A percentile compares a stretch with the other conserved stretches of the same genome.
Evolutionary conservation across 768 basidiomycete genomes (phyloP).

Genomic region (Exsudoporus frostii): DNA sequence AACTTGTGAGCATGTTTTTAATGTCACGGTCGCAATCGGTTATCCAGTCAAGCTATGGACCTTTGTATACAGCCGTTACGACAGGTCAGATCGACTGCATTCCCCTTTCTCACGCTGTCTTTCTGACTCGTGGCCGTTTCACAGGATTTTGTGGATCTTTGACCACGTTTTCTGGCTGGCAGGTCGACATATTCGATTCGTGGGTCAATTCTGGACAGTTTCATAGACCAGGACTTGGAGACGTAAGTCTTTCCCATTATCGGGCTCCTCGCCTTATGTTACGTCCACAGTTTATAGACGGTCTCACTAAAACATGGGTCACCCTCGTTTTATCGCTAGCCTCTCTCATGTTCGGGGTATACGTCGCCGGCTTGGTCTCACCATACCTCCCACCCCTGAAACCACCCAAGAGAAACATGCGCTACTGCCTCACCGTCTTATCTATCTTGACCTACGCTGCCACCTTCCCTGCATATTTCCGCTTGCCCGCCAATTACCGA

Average conservation of each 20-base stretch:
- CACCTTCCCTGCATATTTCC: conserved; percentile 75
- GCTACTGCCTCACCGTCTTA: conserved; percentile 49
- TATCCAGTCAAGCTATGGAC: conserved; percentile 63
- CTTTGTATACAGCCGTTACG: conserved; percentile 82
- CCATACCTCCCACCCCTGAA: conserved; percentile 41
- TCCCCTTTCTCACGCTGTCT: not conserved
- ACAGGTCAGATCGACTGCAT: conserved; percentile 54
- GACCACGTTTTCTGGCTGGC: conserved; percentile 97
- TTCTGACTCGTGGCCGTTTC: not conserved
- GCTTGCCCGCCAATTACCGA: conserved; percentile 64
- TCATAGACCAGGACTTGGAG: conserved; percentile 60
- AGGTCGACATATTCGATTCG: conserved; percentile 79
- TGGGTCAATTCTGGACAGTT: conserved; percentile 69
- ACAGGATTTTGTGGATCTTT: conserved; percentile 92
- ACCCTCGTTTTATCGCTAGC: conserved; percentile 76
- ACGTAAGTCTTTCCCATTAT: conserved; percentile 47
- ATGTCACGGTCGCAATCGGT: conserved; percentile 2
- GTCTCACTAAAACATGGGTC: conserved; percentile 72
- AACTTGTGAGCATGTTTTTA: conserved; percentile 55
- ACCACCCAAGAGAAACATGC: conserved; percentile 43
- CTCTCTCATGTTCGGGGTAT: conserved; percentile 73
- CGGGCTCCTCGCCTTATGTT: conserved; percentile 1
- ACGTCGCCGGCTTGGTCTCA: conserved; percentile 46
- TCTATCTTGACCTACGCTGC: conserved; percentile 70
- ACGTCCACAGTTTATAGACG: conserved; percentile 73